phyloP scores from a whole-genome alignment of 2,329 filamentous ascomycete genomes.

The Cladosporium sphaerospermum region DNA sequence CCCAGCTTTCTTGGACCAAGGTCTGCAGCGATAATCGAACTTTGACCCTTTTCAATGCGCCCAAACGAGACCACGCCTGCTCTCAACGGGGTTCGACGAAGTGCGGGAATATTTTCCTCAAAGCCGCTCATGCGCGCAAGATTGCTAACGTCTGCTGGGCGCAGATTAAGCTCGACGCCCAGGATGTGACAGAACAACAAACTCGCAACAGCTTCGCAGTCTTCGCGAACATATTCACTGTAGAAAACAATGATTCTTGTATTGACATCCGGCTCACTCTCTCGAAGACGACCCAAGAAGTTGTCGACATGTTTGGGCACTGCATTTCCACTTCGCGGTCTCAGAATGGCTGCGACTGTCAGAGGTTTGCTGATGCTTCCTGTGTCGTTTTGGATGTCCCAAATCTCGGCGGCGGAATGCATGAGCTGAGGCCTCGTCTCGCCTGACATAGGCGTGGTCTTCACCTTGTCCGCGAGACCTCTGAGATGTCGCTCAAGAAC shows the following conservation, averaged over 20 bases:
- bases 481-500: not conserved
- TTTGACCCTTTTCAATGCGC: not conserved
- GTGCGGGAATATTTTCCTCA: not conserved
- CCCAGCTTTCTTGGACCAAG: not conserved
- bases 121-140: not conserved
- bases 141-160: not conserved
- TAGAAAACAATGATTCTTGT: not conserved
- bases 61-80: not conserved
- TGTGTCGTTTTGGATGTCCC: not conserved
- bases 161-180: not conserved
- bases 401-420: not conserved
- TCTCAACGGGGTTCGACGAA: not conserved
- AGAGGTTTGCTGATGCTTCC: not conserved
- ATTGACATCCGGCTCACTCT: not conserved
- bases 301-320: not conserved
- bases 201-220: not conserved
- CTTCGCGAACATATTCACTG: not conserved
- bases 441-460: not conserved
- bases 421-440: not conserved
- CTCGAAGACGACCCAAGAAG: not conserved
- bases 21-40: not conserved
- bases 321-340: not conserved
- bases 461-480: not conserved
- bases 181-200: constrained; percentile 1
- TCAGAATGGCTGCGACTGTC: not conserved